Conservation (phyloP, 1,139 yeast genomes). For the Hemisphaericaspora lyxosophila region DNA sequence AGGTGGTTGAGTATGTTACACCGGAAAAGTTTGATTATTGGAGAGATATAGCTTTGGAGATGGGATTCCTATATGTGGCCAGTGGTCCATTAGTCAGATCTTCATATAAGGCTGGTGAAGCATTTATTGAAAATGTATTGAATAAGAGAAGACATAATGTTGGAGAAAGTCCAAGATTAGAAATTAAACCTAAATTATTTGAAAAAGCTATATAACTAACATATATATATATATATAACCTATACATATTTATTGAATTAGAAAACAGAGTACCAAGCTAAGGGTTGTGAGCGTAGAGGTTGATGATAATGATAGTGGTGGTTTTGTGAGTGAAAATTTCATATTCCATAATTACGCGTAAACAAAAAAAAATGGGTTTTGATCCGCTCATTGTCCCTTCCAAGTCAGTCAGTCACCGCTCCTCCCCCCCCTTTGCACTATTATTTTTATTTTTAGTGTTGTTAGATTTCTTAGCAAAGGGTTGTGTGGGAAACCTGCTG, state of each 20-base stretch:
- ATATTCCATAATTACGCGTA: too few relatives aligned
- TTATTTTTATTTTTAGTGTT: too few relatives aligned
- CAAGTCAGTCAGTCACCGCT: too few relatives aligned
- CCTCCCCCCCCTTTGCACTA: too few relatives aligned
- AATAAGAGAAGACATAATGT: constrained; percentile 65
- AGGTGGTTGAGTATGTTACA: constrained; percentile 92
- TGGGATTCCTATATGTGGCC: constrained; percentile 96
- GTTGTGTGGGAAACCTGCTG: too few relatives aligned
- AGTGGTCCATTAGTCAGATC: constrained; percentile 97
- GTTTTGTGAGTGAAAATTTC: too few relatives aligned
- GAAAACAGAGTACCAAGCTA: too few relatives aligned
- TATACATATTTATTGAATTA: neutral
- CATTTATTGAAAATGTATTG: constrained; percentile 91
- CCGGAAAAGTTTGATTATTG: constrained; percentile 95
- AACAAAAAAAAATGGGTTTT: too few relatives aligned
- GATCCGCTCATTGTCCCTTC: too few relatives aligned
- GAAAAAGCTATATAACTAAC: neutral
- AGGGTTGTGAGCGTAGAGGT: too few relatives aligned
- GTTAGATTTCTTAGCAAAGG: too few relatives aligned
- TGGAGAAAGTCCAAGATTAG: constrained; percentile 44
- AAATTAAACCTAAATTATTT: constrained; percentile 20
- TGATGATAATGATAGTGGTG: too few relatives aligned
- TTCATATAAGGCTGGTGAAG: constrained; percentile 97
- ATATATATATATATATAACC: neutral
- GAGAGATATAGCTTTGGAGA: constrained; percentile 81